These are phyloP conservation scores for Alternaria infectoria DNA, from an alignment of 2,329 filamentous ascomycete genomes.

Conservation along the genomic window DNA sequence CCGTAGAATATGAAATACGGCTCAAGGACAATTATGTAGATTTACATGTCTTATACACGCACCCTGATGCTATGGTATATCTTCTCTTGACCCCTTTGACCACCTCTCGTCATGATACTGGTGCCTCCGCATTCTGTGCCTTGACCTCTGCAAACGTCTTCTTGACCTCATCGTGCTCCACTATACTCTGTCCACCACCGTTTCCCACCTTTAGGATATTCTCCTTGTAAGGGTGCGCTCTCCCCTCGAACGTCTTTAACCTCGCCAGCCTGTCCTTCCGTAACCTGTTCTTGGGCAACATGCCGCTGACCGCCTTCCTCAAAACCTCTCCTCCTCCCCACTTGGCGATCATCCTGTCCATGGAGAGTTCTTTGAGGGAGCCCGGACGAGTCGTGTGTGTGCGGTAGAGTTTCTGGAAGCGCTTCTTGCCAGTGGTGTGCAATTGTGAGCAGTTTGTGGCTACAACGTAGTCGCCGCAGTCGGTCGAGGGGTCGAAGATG, in stretches of 20 bases:
- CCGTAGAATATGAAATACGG: not conserved
- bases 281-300: slow-evolving; percentile 96
- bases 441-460: slow-evolving; percentile 87
- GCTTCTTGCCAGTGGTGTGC: slow-evolving; percentile 89
- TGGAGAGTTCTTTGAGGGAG: slow-evolving; percentile 83
- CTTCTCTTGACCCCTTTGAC: not conserved
- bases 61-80: not conserved
- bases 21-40: not conserved
- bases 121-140: slow-evolving; percentile 16
- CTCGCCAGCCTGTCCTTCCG: slow-evolving; percentile 85
- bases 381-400: slow-evolving; percentile 91
- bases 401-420: slow-evolving; percentile 94
- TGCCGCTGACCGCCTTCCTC: slow-evolving; percentile 89
- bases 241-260: slow-evolving; percentile 95
- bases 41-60: not conserved
- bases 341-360: slow-evolving; percentile 95
- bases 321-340: slow-evolving; percentile 92
- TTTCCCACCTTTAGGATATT: slow-evolving; percentile 77
- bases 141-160: slow-evolving; percentile 40
- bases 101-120: slow-evolving; percentile 24
- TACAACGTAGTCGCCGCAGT: slow-evolving; percentile 99
- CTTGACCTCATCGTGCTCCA: slow-evolving; percentile 47
- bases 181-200: slow-evolving; percentile 42
- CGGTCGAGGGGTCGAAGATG: slow-evolving; percentile 94
- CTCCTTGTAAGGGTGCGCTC: slow-evolving; percentile 85